Evolutionary conservation across 2,329 filamentous ascomycete genomes (phyloP).

Genomic region (Neofusicoccum kwambonambiense): DNA sequence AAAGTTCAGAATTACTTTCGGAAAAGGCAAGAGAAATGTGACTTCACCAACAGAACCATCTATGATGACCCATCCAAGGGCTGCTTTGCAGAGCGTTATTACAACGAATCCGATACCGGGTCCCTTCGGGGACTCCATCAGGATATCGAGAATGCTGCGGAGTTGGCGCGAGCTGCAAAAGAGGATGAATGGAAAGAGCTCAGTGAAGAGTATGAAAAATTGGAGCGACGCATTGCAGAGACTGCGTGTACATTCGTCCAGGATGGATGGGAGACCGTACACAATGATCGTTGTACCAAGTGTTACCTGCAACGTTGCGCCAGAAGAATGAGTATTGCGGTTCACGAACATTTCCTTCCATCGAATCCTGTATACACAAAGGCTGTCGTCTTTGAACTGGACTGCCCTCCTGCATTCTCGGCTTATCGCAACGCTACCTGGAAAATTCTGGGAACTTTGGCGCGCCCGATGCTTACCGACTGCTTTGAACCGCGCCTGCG

Average conservation of each 20-base stretch:
- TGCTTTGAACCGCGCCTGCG: constrained; percentile 24
- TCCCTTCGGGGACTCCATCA: constrained; percentile 32
- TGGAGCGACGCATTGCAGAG: constrained; percentile 35
- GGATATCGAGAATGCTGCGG: constrained; percentile 37
- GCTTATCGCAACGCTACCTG: constrained; percentile 56
- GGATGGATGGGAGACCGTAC: too few relatives aligned
- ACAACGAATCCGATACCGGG: constrained; percentile 28
- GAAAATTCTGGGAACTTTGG: constrained; percentile 44
- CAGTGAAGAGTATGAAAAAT: constrained; percentile 36
- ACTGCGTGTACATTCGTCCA: constrained; percentile 24
- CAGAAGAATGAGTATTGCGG: constrained; percentile 43
- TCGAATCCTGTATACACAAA: constrained; percentile 34
- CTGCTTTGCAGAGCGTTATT: constrained; percentile 51
- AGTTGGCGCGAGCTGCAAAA: constrained; percentile 33
- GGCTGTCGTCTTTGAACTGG: constrained; percentile 54
- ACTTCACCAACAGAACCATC: constrained; percentile 40
- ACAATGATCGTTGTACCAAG: constrained; percentile 42
- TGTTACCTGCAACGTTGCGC: constrained; percentile 41
- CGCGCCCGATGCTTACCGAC: constrained; percentile 21
- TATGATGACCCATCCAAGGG: constrained; percentile 44
- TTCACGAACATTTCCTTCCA: constrained; percentile 55
- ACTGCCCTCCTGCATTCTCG: constrained; percentile 44
- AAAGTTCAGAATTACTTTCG: constrained; percentile 52
- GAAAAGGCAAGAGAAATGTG: constrained; percentile 31
- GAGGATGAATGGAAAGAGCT: constrained; percentile 38